Evolutionary conservation across 2,329 filamentous ascomycete genomes (phyloP), one percentile per base, ranked within the genome.

Genomic region (Ophiocordyceps camponoti-floridani): DNA sequence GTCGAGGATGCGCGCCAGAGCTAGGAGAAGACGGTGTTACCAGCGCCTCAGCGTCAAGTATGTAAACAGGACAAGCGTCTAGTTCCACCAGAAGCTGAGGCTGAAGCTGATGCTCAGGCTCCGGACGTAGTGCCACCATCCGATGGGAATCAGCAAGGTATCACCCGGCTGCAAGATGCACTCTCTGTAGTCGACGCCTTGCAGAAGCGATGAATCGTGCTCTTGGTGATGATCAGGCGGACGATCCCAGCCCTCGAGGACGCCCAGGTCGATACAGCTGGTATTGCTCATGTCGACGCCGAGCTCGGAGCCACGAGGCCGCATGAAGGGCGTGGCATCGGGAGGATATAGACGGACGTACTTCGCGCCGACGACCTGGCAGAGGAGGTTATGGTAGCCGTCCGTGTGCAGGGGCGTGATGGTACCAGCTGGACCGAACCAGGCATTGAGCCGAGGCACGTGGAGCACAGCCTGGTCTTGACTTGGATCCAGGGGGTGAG

Each of bases 121-220:
- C 47, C 84, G 72, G 4, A 96, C 84, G 61, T 95, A 96, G 66
- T 98, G 91, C 91, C 91, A 98, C 89, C 91, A 98, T 0, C 89
- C 91, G 5, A 85, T 72, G 0, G 91, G 91, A 44, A 98, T 84
- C 58, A 94, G 91, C 44, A 98, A 58, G 50, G 79, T 82, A 44
- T 98, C 87, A 0, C 89, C 91, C 1, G 83, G 81, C 28, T 72
- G 75, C 6, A 98, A 63, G 1, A 96, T 72, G 46, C 79, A 79
- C 55, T 98, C 91, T 31, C 83, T 63, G 56, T 82, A 89, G 45
- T 72, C 65, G 2, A 83, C 68, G 0, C 69, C 59, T 43, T 59
- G 59, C 50, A 93, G 84, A 0, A 62, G 62, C 54, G 16, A 38
- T 5, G 35, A n/a, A 6, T 8, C 6, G 18, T 52, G 53, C 37